Conservation (phyloP, 108 stramenopile genomes). For the Cyclotella distinguenda region DNA sequence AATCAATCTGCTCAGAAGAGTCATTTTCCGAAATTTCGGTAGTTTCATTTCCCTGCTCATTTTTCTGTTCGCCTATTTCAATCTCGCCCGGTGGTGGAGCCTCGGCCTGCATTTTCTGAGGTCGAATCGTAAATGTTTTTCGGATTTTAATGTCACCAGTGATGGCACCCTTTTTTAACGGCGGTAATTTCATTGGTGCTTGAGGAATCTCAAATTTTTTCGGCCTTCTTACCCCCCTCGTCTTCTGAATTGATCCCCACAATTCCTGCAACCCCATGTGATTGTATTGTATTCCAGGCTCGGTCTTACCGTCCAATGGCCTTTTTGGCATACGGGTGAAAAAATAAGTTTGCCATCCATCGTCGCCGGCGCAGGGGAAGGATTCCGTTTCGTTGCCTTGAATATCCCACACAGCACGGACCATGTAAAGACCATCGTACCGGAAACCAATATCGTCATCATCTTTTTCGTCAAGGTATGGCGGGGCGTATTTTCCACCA, state of each 20-base stretch:
- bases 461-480: constrained; percentile 39
- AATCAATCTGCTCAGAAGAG: constrained; percentile 2
- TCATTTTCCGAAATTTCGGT: too few relatives aligned
- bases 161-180: constrained; percentile 34
- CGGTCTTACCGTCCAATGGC: constrained; percentile 36
- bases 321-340: constrained; percentile 42
- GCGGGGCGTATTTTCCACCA: constrained; percentile 38
- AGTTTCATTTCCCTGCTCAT: too few relatives aligned
- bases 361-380: constrained; percentile 24
- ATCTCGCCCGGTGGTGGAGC: background rate
- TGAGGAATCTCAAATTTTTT: constrained; percentile 49
- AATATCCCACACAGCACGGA: constrained; percentile 48
- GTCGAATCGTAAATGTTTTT: constrained; percentile 9
- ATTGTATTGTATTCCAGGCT: constrained; percentile 49
- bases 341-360: constrained; percentile 50
- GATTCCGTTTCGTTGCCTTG: constrained; percentile 50
- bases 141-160: constrained; percentile 31
- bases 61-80: too few relatives aligned
- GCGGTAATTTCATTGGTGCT: constrained; percentile 37
- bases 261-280: constrained; percentile 47
- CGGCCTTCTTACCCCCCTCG: constrained; percentile 37
- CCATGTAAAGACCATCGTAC: constrained; percentile 56
- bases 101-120: background rate
- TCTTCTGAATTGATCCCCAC: constrained; percentile 49
- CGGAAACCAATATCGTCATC: constrained; percentile 48